Evolutionary conservation across 2,329 filamentous ascomycete genomes (phyloP), one percentile per base, ranked within the genome.

Genomic region (Aureobasidium uvarum): DNA sequence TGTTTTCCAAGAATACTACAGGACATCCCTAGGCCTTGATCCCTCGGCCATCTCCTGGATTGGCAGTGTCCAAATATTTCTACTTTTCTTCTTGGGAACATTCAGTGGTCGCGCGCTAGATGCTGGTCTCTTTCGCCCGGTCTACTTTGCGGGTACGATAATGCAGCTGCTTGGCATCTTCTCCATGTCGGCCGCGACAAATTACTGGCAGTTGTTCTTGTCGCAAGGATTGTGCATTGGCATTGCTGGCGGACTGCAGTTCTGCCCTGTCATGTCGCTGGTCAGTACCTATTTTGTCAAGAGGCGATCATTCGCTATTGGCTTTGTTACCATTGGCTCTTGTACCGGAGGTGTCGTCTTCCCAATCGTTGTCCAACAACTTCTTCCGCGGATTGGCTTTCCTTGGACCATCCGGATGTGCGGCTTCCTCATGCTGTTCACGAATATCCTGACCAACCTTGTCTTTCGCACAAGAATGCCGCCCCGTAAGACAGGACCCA

Each of bases 271-370:
- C 2, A 72, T 78, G 68, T 74, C 74, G 5, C 67, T 78, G 36
- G 67, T 77, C 8, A 72, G 74, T 4, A 78, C 76, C 2, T 77
- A 77, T 62, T 78, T 77, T 66, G 73, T 69, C 16, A 71, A 68
- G 28, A 71, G 67, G 23, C 68, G 77, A 36, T 71, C 74, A 0
- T 45, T 78, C 11, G 77, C 77, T 2, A 70, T 76, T 11, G 75
- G 74, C 1, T 68, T 87, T 10, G 80, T 81, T 11, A 84, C 86
- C 0, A 83, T 82, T 0, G 89, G 88, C 0, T 85, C 84, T 28
- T 82, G 81, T 0, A 83, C 83, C 0, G 88, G 88, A 0, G 87
- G 87, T 0, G 76, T 89, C 20, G 79, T 89, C 3, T 90, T 87
- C 71, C 87, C 88, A 0, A 78, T 84, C 1, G 71, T 82, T 23